A percentile compares a stretch with the other conserved stretches of the same genome.
These are phyloP conservation scores for Thelephora aurantiotincta DNA, from an alignment of 768 basidiomycete genomes.

Conservation along the genomic window DNA sequence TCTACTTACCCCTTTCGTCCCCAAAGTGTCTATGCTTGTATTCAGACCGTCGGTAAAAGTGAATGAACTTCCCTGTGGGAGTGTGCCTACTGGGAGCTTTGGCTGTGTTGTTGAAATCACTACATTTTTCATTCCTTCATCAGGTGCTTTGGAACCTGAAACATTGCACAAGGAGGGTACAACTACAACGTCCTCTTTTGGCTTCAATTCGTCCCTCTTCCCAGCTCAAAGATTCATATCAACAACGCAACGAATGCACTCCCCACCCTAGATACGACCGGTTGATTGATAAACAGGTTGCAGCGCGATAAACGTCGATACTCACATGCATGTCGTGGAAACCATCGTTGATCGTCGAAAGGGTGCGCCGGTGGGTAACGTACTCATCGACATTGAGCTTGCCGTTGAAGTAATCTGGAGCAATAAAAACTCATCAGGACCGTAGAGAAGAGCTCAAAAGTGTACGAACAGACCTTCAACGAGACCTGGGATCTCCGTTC, in stretches of 20 bases:
- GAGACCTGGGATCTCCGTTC: constrained; percentile 87
- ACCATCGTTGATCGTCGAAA: constrained; percentile 70
- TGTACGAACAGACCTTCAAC: constrained; percentile 55
- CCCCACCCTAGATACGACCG: constrained; percentile 38
- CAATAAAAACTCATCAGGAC: constrained; percentile 2
- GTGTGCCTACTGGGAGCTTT: too few species aligned
- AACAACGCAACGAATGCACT: constrained; percentile 92
- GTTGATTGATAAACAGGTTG: not conserved
- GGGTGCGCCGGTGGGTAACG: constrained; percentile 71
- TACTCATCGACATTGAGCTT: constrained; percentile 90
- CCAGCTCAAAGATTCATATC: constrained; percentile 43
- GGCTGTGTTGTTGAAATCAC: too few species aligned
- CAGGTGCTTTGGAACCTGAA: too few species aligned
- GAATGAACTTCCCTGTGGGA: too few species aligned
- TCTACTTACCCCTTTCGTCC: too few species aligned
- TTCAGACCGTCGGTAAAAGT: too few species aligned
- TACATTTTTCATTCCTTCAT: too few species aligned
- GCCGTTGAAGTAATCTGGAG: constrained; percentile 64
- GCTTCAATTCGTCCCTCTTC: not conserved
- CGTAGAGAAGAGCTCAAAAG: not conserved
- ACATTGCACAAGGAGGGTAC: too few species aligned
- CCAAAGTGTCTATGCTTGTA: too few species aligned
- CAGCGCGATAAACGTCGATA: constrained; percentile 7
- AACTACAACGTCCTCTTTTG: not conserved
- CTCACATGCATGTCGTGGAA: constrained; percentile 97